Evolutionary conservation across 768 basidiomycete species (phyloP).

Genomic region (Mycena belliarum): DNA sequence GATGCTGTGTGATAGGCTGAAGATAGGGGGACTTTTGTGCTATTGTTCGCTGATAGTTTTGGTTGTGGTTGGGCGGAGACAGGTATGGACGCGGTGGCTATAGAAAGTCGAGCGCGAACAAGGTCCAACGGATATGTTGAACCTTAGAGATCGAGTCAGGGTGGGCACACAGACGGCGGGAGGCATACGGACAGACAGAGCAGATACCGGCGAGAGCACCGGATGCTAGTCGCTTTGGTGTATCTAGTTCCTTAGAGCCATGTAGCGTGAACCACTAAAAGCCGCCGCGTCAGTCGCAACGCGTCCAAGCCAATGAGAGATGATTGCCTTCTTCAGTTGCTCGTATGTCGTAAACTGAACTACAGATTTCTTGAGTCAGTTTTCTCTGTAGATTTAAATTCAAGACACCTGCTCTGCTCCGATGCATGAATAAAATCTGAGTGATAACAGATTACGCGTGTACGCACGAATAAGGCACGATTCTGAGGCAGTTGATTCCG

Average conservation of each 20-base stretch:
- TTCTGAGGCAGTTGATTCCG: constrained; percentile 85
- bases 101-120: constrained; percentile 87
- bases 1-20: constrained; percentile 63
- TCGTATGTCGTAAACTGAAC: constrained; percentile 91
- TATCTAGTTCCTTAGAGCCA: constrained; percentile 80
- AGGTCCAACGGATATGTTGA: constrained; percentile 94
- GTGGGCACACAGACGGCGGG: constrained; percentile 10
- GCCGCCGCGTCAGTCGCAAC: constrained; percentile 33
- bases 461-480: constrained; percentile 80
- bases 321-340: constrained; percentile 77
- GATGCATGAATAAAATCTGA: not conserved
- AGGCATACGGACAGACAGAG: constrained; percentile 75
- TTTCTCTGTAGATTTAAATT: not conserved
- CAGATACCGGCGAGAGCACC: constrained; percentile 94
- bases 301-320: not conserved
- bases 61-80: constrained; percentile 26
- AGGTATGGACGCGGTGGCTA: constrained; percentile 83
- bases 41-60: constrained; percentile 20
- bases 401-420: constrained; percentile 3
- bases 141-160: constrained; percentile 40
- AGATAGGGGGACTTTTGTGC: constrained; percentile 38
- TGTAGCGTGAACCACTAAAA: constrained; percentile 66
- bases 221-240: constrained; percentile 79
- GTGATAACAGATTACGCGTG: constrained; percentile 2
- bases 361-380: constrained; percentile 33